Evolutionary conservation across 345 rosid genomes (phyloP).

Genomic region (Eucalyptus pauciflora): DNA sequence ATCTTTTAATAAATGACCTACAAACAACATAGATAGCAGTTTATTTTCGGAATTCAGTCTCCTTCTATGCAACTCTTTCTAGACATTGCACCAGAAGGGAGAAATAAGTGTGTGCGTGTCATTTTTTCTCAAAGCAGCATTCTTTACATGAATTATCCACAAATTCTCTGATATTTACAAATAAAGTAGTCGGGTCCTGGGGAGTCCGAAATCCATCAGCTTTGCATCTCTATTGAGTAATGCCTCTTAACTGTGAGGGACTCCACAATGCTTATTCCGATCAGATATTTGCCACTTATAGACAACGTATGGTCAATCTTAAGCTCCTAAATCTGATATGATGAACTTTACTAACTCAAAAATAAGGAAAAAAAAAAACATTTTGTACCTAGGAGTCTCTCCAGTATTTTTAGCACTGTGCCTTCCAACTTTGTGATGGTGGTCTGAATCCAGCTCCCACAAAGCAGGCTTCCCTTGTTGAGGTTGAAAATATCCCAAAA

Average conservation of each 20-base stretch:
- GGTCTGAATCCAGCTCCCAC: conserved; percentile 95
- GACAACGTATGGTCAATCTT: not conserved
- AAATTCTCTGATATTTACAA: not conserved
- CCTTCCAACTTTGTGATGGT: conserved; percentile 51
- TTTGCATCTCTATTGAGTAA: not conserved
- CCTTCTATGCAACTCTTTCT: not conserved
- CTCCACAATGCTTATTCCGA: not conserved
- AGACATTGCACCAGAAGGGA: not conserved
- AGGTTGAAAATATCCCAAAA: conserved; percentile 96
- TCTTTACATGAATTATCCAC: not conserved
- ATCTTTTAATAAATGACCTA: conserved; percentile 72
- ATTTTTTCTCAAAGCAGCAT: not conserved
- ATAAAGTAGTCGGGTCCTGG: not conserved
- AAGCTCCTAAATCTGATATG: not conserved
- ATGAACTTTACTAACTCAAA: not conserved
- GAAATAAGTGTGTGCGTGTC: not conserved
- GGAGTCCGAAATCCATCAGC: not conserved
- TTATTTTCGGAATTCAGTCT: not conserved
- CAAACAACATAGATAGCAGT: not conserved
- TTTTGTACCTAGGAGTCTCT: conserved; percentile 41
- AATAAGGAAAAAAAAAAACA: not conserved
- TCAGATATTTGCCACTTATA: not conserved
- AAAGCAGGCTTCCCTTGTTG: conserved; percentile 81
- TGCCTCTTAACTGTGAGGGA: not conserved
- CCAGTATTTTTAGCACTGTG: conserved; percentile 18